Base-by-base conservation (phyloP, 306 rosid species). In the Begonia fuchsioides region DNA sequence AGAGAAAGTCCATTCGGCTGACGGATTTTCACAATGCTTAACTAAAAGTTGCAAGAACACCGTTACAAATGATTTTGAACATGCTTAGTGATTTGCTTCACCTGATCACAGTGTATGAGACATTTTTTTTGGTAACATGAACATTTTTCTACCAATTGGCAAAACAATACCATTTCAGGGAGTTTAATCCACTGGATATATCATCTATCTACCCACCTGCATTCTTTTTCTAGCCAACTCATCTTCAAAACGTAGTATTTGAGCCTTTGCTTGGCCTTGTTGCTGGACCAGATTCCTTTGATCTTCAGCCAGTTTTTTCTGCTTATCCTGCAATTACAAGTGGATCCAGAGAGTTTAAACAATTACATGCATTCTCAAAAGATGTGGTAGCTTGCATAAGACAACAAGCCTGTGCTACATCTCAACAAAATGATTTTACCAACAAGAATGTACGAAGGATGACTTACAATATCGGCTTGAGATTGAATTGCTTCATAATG, bases 251-350 rank as follows among this genome's bases (percentile, higher is more conserved):
- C 96, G 81, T 59, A 75, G 38, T 75, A 63, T 72, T 63, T 92
- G 99, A 39, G 99, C 99, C 73, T 82, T 70, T 40, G 69, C 66
- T 58, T 92, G 93, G 46, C 79, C 94, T 60, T 85, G 93, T 56
- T 86, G 87, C 59, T 92, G 96, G 47, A 77, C 63, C 54, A 82
- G 59, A 68, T 86, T 80, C 14, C 78, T 75, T 62, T 86, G 96
- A 26, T 86, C 94, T 74, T 92, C 99, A 40, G 76, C 81, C 78
- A 92, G 8, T 68, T 82, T 75, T 52, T 68, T 68, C 64, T 82
- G 86, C 62, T 76, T 81, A 50, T 86, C 99, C 99, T 85, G 80
- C 47, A 15, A 54, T 20, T 41, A 13, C 43, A 59, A 26, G 35
- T 8, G 35, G 7, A 26, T 26, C 7, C 35, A 26, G 35, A 26